Evolutionary conservation across 306 rosid species (phyloP).

Genomic region (Leucaena leucocephala): DNA sequence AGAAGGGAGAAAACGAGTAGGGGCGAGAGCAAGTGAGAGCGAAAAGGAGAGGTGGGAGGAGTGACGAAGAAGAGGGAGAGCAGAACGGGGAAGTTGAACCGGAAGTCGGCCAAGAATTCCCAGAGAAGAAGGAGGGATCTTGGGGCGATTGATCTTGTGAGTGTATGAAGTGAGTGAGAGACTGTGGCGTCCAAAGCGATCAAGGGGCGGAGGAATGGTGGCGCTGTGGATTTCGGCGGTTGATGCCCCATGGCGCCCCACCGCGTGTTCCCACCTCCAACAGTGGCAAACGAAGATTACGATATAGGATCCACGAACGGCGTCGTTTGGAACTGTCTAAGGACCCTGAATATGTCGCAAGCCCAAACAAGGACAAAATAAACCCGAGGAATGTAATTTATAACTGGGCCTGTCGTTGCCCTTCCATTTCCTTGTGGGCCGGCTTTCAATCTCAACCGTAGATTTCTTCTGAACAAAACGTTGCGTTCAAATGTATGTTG

Average conservation of each 20-base stretch:
- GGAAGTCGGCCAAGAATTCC: conserved; percentile 72
- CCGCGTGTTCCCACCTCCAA: background rate
- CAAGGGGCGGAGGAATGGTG: conserved; percentile 47
- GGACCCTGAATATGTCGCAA: background rate
- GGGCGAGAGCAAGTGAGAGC: conserved; percentile 48
- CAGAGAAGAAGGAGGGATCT: conserved; percentile 48
- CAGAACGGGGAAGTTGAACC: conserved; percentile 62
- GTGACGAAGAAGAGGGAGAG: conserved; percentile 52
- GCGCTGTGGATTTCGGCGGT: conserved; percentile 20
- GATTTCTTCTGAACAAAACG: too few relatives aligned
- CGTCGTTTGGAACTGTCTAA: background rate
- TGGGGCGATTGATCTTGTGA: conserved; percentile 48
- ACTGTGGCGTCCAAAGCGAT: conserved; percentile 41
- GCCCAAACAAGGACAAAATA: background rate
- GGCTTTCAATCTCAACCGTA: too few relatives aligned
- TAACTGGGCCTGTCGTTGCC: too few relatives aligned
- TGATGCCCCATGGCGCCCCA: conserved; percentile 30
- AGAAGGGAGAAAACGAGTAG: conserved; percentile 71
- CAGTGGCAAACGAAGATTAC: background rate
- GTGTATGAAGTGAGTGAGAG: conserved; percentile 51
- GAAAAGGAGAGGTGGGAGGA: conserved; percentile 40
- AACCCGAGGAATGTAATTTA: too few relatives aligned
- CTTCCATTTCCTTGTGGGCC: too few relatives aligned
- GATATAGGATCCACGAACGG: background rate
- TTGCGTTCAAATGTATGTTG: too few relatives aligned